Conservation (phyloP, 1,284 basidiomycete genomes). For the Ustilago tritici region DNA sequence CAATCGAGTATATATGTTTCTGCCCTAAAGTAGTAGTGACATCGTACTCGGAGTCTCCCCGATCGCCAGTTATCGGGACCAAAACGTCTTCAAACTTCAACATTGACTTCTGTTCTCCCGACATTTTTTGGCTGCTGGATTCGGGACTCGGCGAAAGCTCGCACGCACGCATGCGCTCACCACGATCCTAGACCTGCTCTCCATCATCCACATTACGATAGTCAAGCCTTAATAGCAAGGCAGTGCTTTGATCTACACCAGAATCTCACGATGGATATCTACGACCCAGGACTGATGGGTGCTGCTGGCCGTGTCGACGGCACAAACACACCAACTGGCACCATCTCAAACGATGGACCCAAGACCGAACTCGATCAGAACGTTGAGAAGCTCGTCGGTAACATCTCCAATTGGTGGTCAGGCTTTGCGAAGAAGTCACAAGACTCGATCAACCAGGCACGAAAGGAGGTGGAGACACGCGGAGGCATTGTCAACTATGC, state of each 20-base stretch:
- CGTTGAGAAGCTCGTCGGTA: conserved; percentile 60
- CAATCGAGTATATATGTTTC: no score
- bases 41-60: no score
- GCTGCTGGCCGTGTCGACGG: conserved; percentile 18
- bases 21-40: no score
- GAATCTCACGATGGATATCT: conserved; percentile 43
- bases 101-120: not conserved
- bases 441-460: conserved; percentile 47
- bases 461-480: conserved; percentile 55
- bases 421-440: conserved; percentile 63
- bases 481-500: conserved; percentile 61
- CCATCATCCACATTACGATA: not conserved
- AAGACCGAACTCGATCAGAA: conserved; percentile 60
- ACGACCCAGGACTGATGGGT: conserved; percentile 42
- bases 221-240: not conserved
- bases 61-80: no score
- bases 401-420: conserved; percentile 65
- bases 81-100: no score
- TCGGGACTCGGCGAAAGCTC: conserved; percentile 29
- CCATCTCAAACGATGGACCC: conserved; percentile 5
- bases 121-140: not conserved
- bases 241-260: not conserved
- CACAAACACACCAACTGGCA: conserved; percentile 14
- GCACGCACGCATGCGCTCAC: conserved; percentile 18
- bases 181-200: not conserved